Conservation (phyloP, 208 protist species). For the Blastocrithidia nonstop region DNA sequence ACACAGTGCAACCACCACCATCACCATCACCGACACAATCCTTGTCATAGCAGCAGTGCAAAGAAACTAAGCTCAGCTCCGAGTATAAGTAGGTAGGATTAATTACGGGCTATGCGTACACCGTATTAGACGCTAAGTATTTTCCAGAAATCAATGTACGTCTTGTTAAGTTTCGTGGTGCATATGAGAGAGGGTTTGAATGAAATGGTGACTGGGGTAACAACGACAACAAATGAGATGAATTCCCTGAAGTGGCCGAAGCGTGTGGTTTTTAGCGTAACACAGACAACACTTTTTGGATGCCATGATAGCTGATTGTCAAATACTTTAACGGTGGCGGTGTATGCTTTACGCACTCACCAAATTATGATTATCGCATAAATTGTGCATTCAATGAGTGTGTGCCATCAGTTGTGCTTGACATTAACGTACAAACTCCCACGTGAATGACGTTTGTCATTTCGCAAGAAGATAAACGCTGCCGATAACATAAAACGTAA, state of each 20-base stretch:
- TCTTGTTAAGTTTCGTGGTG: slow-evolving; percentile 60
- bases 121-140: slow-evolving; percentile 38
- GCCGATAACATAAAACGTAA: slow-evolving; percentile 13
- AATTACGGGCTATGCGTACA: slow-evolving; percentile 45
- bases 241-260: slow-evolving; percentile 52
- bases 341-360: slow-evolving; percentile 49
- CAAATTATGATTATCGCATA: slow-evolving; percentile 64
- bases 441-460: slow-evolving; percentile 57
- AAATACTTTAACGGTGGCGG: slow-evolving; percentile 79
- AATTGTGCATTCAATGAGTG: slow-evolving; percentile 46
- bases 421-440: slow-evolving; percentile 39
- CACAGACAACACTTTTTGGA: slow-evolving; percentile 67
- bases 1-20: background rate
- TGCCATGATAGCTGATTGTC: slow-evolving; percentile 47
- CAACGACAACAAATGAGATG: slow-evolving; percentile 51
- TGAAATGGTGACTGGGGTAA: slow-evolving; percentile 70
- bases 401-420: slow-evolving; percentile 45
- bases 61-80: slow-evolving; percentile 10
- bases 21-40: background rate
- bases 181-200: slow-evolving; percentile 33
- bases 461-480: slow-evolving; percentile 59
- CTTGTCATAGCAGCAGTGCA: slow-evolving; percentile 2
- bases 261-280: slow-evolving; percentile 40
- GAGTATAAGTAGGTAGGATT: slow-evolving; percentile 43
- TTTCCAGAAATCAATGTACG: slow-evolving; percentile 28